Conservation (phyloP, 257 asterid genomes). For the Dorcoceras hygrometricum region DNA sequence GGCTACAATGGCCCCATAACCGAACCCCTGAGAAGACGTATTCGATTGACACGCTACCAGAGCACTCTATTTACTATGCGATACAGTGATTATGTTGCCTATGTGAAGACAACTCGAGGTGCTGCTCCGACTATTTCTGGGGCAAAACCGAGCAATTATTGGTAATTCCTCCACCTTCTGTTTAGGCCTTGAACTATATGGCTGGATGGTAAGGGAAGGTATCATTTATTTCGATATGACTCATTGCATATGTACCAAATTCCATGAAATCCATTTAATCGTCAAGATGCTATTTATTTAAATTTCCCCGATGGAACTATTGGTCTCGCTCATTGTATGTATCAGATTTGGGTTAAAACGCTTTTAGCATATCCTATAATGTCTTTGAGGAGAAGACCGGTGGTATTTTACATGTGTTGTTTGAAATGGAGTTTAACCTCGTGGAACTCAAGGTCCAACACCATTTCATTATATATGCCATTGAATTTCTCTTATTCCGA, state of each 20-base stretch:
- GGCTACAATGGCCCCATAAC: constrained; percentile 70
- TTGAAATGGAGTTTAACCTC: too few relatives aligned
- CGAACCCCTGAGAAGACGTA: constrained; percentile 47
- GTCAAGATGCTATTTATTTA: not conserved
- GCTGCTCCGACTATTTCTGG: constrained; percentile 70
- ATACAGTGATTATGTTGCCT: constrained; percentile 65
- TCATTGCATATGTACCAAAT: constrained; percentile 20
- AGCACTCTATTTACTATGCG: constrained; percentile 83
- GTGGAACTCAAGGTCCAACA: too few relatives aligned
- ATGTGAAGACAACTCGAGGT: constrained; percentile 77
- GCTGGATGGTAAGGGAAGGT: constrained; percentile 24
- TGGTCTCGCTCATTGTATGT: not conserved
- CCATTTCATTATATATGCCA: too few relatives aligned
- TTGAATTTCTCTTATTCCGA: too few relatives aligned
- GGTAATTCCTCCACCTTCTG: constrained; percentile 29
- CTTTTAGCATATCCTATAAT: not conserved
- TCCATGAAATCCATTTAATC: not conserved
- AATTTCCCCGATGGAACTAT: not conserved
- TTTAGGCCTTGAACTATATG: constrained; percentile 28
- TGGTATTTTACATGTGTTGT: too few relatives aligned
- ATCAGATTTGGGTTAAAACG: not conserved
- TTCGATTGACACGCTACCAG: constrained; percentile 77
- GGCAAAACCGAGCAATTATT: constrained; percentile 41
- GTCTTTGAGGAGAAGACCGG: too few relatives aligned
- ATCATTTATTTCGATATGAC: constrained; percentile 24